Conservation (phyloP, 305 asterid genomes). For the Solanum hybrid region DNA sequence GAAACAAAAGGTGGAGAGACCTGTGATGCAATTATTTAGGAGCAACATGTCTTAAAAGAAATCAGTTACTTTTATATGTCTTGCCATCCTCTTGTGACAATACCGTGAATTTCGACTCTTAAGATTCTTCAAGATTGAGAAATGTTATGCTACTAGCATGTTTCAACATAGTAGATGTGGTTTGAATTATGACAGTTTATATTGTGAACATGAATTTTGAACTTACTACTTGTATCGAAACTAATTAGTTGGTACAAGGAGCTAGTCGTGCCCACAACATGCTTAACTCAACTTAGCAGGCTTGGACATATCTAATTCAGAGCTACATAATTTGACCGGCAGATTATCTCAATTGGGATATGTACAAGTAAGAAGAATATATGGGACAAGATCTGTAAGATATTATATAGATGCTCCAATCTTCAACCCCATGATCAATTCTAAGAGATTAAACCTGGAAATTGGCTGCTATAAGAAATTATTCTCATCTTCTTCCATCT, state of each 20-base stretch:
- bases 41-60: not conserved
- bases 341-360: not conserved
- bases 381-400: not conserved
- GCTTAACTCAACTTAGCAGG: not conserved
- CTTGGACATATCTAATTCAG: not conserved
- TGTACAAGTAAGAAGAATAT: not conserved
- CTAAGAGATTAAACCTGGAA: not conserved
- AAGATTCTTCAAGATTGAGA: not conserved
- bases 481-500: not conserved
- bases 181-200: not conserved
- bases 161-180: not conserved
- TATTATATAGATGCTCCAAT: not conserved
- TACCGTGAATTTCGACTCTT: not conserved
- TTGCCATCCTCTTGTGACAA: not conserved
- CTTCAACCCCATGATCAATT: not conserved
- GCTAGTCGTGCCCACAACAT: not conserved
- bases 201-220: not conserved
- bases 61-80: not conserved
- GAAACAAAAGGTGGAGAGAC: not conserved
- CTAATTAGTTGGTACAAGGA: not conserved
- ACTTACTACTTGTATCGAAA: not conserved
- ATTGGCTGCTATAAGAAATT: not conserved
- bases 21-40: not conserved
- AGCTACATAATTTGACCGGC: conserved; percentile 29
- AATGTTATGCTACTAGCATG: not conserved